Conservation (phyloP, 2,329 filamentous ascomycete genomes). For the Pseudocercospora macadamiae region DNA sequence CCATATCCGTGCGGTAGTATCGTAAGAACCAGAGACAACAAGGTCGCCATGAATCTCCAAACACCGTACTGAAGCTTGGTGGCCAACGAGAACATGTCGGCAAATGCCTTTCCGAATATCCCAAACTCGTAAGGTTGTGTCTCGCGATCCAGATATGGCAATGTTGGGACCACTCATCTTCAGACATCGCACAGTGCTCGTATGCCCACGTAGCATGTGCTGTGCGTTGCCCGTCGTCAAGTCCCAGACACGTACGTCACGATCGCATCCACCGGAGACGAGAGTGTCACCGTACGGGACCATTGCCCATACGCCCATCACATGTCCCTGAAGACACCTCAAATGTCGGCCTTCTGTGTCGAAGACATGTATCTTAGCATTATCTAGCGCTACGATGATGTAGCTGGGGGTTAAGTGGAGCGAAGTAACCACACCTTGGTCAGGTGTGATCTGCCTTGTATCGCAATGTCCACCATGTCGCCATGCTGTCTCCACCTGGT, state of each 20-base stretch:
- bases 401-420: conserved; percentile 92
- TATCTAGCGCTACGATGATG: conserved; percentile 96
- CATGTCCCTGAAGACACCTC: conserved; percentile 88
- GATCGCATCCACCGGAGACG: conserved; percentile 93
- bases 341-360: conserved; percentile 87
- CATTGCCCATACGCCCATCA: conserved; percentile 99
- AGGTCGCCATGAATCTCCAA: conserved; percentile 95
- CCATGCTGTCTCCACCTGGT: conserved; percentile 97
- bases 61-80: conserved; percentile 93
- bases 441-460: conserved; percentile 86
- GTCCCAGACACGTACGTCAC: conserved; percentile 96
- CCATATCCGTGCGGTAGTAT: conserved; percentile 96
- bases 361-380: conserved; percentile 98
- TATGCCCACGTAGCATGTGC: conserved; percentile 88
- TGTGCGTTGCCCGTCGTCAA: conserved; percentile 80
- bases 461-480: conserved; percentile 84
- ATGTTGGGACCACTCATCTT: conserved; percentile 97
- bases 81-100: conserved; percentile 87
- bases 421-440: conserved; percentile 95
- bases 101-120: conserved; percentile 87
- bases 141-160: conserved; percentile 92
- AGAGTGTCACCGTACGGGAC: conserved; percentile 95
- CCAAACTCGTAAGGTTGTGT: conserved; percentile 94
- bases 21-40: conserved; percentile 97
- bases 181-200: conserved; percentile 91